Conservation (phyloP, 805 yeast genomes). For the Candida montana region DNA sequence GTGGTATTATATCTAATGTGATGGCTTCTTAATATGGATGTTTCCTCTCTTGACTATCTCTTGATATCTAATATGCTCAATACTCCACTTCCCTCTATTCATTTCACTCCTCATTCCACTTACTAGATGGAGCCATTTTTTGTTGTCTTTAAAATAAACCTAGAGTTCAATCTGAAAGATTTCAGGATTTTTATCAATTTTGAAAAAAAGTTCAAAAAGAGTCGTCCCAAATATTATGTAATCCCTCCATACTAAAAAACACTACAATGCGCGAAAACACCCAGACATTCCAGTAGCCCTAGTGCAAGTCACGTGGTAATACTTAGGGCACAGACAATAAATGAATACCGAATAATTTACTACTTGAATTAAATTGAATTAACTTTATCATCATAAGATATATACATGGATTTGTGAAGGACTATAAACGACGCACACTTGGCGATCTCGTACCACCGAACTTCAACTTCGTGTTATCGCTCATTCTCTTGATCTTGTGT, state of each 20-base stretch:
- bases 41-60: too few relatives aligned
- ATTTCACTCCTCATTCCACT: constrained; percentile 19
- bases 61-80: too few relatives aligned
- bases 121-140: constrained; percentile 47
- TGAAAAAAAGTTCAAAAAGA: constrained; percentile 6
- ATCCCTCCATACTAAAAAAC: background rate
- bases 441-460: constrained; percentile 93
- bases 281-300: background rate
- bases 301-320: background rate
- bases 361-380: too few relatives aligned
- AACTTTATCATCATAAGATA: too few relatives aligned
- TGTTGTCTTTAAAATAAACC: constrained; percentile 9
- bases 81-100: background rate
- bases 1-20: too few relatives aligned
- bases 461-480: constrained; percentile 77
- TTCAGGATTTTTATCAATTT: constrained; percentile 2
- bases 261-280: background rate
- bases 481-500: constrained; percentile 59
- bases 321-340: background rate
- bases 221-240: background rate
- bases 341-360: too few relatives aligned
- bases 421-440: constrained; percentile 65
- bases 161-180: background rate
- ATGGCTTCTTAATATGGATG: too few relatives aligned
- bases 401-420: background rate